Evolutionary conservation across 176 grass and related monocot species (phyloP).

Genomic region (Pontederia crassipes): DNA sequence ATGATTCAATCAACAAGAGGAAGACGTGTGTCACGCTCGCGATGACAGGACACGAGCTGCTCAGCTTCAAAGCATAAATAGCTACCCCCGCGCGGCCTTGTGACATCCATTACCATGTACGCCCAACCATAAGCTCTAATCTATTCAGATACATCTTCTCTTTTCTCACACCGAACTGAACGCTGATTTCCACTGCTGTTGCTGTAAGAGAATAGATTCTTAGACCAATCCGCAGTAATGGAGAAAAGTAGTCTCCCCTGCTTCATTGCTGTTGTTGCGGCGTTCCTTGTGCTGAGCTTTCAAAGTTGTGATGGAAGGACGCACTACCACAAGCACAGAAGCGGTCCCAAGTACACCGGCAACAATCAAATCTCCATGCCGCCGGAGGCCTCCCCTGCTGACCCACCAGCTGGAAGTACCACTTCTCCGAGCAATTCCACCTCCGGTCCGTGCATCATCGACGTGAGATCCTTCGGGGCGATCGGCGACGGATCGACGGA

Average conservation of each 20-base stretch:
- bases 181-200: too few relatives aligned
- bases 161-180: too few relatives aligned
- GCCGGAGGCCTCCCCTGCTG: constrained; percentile 20
- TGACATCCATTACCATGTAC: not conserved
- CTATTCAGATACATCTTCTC: too few relatives aligned
- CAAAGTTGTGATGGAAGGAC: constrained; percentile 19
- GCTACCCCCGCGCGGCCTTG: not conserved
- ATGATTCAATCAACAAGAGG: constrained; percentile 6
- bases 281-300: constrained; percentile 19
- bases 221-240: too few relatives aligned
- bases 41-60: not conserved
- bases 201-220: too few relatives aligned
- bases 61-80: not conserved
- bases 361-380: constrained; percentile 41
- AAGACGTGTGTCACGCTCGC: not conserved
- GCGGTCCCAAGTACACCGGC: constrained; percentile 6
- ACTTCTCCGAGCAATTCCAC: not conserved
- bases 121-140: too few relatives aligned
- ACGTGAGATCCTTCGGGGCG: constrained; percentile 53
- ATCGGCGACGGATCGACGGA: constrained; percentile 38
- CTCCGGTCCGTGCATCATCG: constrained; percentile 19
- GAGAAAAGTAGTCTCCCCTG: too few relatives aligned
- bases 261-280: constrained; percentile 1
- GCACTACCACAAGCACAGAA: constrained; percentile 38
- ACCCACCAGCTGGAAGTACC: constrained; percentile 4